Evolutionary conservation across 345 rosid species (phyloP).

Genomic region (Populus ilicifolia): DNA sequence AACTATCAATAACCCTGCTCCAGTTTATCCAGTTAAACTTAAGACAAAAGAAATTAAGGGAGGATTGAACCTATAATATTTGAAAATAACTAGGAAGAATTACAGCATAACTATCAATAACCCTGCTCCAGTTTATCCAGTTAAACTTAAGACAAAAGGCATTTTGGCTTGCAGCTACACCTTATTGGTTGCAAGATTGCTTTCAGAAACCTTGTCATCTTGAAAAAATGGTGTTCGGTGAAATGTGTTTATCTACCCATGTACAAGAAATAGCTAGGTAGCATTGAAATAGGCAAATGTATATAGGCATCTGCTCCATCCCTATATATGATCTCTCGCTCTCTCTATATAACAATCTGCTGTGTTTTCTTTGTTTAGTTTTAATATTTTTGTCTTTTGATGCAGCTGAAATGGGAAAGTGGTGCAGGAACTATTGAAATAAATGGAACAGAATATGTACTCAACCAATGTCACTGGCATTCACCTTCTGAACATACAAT

Average conservation of each 20-base stretch:
- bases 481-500: conserved; percentile 59
- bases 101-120: background rate
- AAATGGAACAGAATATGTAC: conserved; percentile 43
- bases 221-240: background rate
- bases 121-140: background rate
- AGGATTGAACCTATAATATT: background rate
- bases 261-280: background rate
- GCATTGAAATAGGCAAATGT: background rate
- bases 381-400: background rate
- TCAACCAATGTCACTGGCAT: conserved; percentile 59
- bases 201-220: background rate
- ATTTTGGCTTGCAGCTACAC: background rate
- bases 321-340: too few species aligned
- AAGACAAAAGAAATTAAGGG: background rate
- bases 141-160: background rate
- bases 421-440: conserved; percentile 43
- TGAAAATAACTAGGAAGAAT: background rate
- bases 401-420: conserved; percentile 49
- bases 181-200: background rate
- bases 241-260: background rate
- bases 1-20: too few species aligned
- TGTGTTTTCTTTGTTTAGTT: background rate
- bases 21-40: too few species aligned
- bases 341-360: too few species aligned
- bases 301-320: too few species aligned